phyloP scores from a whole-genome alignment of 352 stramenopile genomes.

The Blastocystis sp. region DNA sequence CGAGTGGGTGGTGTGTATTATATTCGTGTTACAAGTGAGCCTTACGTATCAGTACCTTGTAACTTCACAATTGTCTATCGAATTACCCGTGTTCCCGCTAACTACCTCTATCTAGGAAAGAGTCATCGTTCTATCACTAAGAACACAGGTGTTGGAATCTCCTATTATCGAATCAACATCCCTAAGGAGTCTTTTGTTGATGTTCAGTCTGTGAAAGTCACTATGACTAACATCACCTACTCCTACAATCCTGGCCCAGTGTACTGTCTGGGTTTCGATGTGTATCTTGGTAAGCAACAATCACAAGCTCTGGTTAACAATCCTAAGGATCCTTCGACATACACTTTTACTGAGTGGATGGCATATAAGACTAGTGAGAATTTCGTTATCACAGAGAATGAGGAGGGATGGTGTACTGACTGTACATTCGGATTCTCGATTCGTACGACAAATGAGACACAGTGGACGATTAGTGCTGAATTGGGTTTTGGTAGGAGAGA shows the following conservation, averaged over 20 bases:
- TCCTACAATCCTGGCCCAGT: not conserved
- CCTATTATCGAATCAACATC: slow-evolving; percentile 50
- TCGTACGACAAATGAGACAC: slow-evolving; percentile 27
- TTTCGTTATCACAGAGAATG: slow-evolving; percentile 51
- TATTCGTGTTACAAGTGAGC: not conserved
- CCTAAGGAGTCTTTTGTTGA: slow-evolving; percentile 61
- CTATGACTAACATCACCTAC: slow-evolving; percentile 1
- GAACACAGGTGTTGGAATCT: not conserved
- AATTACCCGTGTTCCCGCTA: not conserved
- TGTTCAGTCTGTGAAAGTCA: slow-evolving; percentile 34
- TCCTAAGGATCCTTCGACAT: not conserved
- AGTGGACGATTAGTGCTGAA: slow-evolving; percentile 27
- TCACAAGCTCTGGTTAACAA: not conserved
- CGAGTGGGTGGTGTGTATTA: slow-evolving; percentile 50
- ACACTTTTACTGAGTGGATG: not conserved
- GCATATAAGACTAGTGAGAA: not conserved
- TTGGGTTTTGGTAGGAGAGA: slow-evolving; percentile 15
- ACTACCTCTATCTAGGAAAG: slow-evolving; percentile 56
- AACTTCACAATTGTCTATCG: slow-evolving; percentile 44
- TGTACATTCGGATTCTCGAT: slow-evolving; percentile 58
- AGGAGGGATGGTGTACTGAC: slow-evolving; percentile 41
- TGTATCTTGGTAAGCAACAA: not conserved
- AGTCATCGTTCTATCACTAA: not conserved
- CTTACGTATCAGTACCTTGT: not conserved
- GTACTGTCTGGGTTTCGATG: slow-evolving; percentile 26